These are phyloP conservation scores for Protea cynaroides DNA, from an alignment of 164 flowering plant genomes.

Conservation along the genomic window DNA sequence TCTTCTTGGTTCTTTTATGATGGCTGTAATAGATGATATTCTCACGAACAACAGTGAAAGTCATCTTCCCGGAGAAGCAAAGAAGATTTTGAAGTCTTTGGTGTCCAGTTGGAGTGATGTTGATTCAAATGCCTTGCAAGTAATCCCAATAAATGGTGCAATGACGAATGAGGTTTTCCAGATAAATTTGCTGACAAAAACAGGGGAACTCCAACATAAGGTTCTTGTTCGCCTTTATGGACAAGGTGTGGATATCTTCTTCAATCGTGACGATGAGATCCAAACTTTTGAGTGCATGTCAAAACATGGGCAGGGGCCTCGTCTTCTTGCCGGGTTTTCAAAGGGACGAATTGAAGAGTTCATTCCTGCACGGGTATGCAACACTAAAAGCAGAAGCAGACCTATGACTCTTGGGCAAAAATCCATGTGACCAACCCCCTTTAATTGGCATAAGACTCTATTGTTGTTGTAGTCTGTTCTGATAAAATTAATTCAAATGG, in stretches of 20 bases:
- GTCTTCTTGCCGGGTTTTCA: constrained; percentile 50
- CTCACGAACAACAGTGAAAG: constrained; percentile 14
- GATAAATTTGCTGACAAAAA: constrained; percentile 48
- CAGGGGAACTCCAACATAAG: constrained; percentile 24
- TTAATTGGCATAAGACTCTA: too few relatives aligned
- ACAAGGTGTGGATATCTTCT: constrained; percentile 57
- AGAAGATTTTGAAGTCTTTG: constrained; percentile 28
- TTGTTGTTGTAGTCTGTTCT: too few relatives aligned
- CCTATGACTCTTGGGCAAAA: too few relatives aligned
- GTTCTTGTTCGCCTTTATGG: constrained; percentile 59
- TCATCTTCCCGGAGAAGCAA: constrained; percentile 35
- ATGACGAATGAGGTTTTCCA: constrained; percentile 59
- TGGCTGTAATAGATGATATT: constrained; percentile 22
- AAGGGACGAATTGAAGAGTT: constrained; percentile 66
- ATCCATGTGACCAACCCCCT: too few relatives aligned
- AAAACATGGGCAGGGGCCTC: constrained; percentile 58
- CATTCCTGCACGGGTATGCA: constrained; percentile 60
- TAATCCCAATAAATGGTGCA: constrained; percentile 50
- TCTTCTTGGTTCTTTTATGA: too few relatives aligned
- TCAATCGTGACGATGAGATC: constrained; percentile 57
- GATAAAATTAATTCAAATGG: too few relatives aligned
- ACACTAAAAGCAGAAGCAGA: too few relatives aligned
- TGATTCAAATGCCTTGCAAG: constrained; percentile 29
- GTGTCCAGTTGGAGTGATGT: constrained; percentile 54
- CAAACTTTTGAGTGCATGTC: constrained; percentile 59